phyloP scores from a whole-genome alignment of 1,139 yeast species.

The Suhomyces coccinellae region DNA sequence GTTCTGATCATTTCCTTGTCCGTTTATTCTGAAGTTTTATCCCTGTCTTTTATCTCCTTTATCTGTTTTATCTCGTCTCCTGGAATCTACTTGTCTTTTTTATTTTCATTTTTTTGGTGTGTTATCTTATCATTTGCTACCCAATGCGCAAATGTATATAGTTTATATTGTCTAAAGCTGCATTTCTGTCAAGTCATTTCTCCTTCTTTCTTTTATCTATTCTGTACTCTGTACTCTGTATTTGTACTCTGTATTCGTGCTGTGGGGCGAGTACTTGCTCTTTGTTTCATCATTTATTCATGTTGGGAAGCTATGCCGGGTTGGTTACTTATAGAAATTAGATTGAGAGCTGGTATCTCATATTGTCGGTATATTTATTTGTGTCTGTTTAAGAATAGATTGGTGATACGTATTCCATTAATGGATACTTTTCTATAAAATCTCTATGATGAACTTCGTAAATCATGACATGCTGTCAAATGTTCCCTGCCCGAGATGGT shows the following conservation, averaged over 20 bases:
- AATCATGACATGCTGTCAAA: neutral
- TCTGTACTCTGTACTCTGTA: slow-evolving; percentile 1
- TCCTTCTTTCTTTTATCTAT: slow-evolving; percentile 1
- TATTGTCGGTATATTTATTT: too few species aligned
- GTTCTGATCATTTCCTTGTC: neutral
- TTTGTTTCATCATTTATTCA: too few species aligned
- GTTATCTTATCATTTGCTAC: neutral
- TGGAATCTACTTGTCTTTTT: neutral
- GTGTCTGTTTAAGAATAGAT: too few species aligned
- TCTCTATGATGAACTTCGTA: neutral
- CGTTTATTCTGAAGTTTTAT: neutral
- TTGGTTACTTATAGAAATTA: neutral
- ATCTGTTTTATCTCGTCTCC: neutral
- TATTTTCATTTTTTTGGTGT: neutral
- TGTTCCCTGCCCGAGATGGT: neutral
- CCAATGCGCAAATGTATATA: neutral
- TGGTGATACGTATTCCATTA: neutral
- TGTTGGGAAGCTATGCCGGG: too few species aligned
- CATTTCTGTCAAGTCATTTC: slow-evolving; percentile 1
- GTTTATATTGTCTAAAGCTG: slow-evolving; percentile 9
- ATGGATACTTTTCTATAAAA: neutral
- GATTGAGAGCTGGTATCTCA: neutral
- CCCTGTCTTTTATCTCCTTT: neutral
- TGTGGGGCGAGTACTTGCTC: neutral
- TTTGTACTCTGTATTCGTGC: neutral